phyloP scores from a whole-genome alignment of 2,329 filamentous ascomycete genomes.

The Chaetomium sp. region DNA sequence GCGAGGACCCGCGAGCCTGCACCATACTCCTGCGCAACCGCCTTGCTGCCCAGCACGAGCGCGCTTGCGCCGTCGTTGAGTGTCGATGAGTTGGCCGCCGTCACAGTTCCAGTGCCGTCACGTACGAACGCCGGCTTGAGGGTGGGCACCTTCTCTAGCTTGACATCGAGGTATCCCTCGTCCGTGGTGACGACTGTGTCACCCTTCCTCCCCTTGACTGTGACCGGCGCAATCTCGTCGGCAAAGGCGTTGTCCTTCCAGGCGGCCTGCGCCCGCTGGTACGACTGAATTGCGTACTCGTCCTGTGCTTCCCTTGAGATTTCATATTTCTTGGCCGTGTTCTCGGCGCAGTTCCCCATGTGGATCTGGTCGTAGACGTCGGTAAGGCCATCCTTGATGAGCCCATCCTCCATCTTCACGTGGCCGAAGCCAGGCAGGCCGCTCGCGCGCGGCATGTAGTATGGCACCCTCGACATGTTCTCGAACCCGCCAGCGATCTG shows the following conservation, averaged over 20 bases:
- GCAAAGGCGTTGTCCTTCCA: slow-evolving; percentile 83
- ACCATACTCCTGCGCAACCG: slow-evolving; percentile 78
- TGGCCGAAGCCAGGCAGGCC: slow-evolving; percentile 84
- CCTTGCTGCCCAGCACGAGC: slow-evolving; percentile 79
- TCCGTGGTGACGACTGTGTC: slow-evolving; percentile 78
- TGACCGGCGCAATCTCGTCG: slow-evolving; percentile 88
- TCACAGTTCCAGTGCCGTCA: slow-evolving; percentile 85
- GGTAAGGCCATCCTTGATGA: slow-evolving; percentile 93
- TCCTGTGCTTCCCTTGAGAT: slow-evolving; percentile 88
- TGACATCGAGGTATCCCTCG: slow-evolving; percentile 86
- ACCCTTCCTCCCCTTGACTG: slow-evolving; percentile 80
- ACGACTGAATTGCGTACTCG: slow-evolving; percentile 84
- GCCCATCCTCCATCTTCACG: slow-evolving; percentile 82
- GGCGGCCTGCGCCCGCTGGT: slow-evolving; percentile 84
- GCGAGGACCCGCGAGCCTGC: slow-evolving; percentile 80
- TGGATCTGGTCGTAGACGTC: slow-evolving; percentile 97
- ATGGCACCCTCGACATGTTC: slow-evolving; percentile 93
- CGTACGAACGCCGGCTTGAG: slow-evolving; percentile 90
- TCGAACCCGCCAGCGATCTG: slow-evolving; percentile 97
- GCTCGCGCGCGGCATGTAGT: slow-evolving; percentile 83
- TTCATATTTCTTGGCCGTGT: slow-evolving; percentile 83
- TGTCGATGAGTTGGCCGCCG: slow-evolving; percentile 89
- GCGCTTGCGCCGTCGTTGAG: slow-evolving; percentile 95
- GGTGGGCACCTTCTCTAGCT: slow-evolving; percentile 80
- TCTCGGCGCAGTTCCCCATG: slow-evolving; percentile 97